Conservation (phyloP, 1,139 yeast species). For the Insectozyma bohioensis region DNA sequence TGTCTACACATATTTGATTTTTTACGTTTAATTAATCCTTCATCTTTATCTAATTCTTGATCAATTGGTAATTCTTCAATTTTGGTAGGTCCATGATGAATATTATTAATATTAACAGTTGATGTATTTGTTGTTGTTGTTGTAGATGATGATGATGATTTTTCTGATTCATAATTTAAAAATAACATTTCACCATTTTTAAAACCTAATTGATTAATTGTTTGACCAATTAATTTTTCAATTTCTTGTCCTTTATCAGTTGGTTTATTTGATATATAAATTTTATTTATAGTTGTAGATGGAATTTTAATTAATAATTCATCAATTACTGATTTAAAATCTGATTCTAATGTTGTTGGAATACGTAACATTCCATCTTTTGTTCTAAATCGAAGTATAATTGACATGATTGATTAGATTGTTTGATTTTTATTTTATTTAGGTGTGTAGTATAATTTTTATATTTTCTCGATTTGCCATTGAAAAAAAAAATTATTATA, state of each 20-base stretch:
- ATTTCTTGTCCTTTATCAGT: constrained; percentile 48
- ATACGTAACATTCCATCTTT: constrained; percentile 82
- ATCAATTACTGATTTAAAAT: constrained; percentile 50
- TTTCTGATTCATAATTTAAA: constrained; percentile 44
- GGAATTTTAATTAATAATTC: constrained; percentile 36
- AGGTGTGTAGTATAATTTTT: neutral
- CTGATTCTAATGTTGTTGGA: constrained; percentile 45
- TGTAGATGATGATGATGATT: constrained; percentile 9
- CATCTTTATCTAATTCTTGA: constrained; percentile 58
- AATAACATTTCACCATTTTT: constrained; percentile 85
- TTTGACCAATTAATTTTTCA: constrained; percentile 24
- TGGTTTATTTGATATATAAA: constrained; percentile 48
- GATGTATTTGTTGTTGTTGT: constrained; percentile 12
- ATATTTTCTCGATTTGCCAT: constrained; percentile 3
- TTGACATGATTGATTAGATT: constrained; percentile 7
- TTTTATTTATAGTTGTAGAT: constrained; percentile 26
- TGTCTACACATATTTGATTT: constrained; percentile 75
- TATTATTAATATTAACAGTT: no score
- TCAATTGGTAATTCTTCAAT: constrained; percentile 61
- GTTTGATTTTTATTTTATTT: neutral
- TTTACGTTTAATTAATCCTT: constrained; percentile 71
- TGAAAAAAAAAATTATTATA: constrained; percentile 1
- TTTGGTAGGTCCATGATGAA: constrained; percentile 19
- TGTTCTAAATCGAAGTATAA: constrained; percentile 67
- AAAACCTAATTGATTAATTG: constrained; percentile 45